phyloP scores from a whole-genome alignment of 2,329 filamentous ascomycete genomes.

The Fusarium zealandicum region DNA sequence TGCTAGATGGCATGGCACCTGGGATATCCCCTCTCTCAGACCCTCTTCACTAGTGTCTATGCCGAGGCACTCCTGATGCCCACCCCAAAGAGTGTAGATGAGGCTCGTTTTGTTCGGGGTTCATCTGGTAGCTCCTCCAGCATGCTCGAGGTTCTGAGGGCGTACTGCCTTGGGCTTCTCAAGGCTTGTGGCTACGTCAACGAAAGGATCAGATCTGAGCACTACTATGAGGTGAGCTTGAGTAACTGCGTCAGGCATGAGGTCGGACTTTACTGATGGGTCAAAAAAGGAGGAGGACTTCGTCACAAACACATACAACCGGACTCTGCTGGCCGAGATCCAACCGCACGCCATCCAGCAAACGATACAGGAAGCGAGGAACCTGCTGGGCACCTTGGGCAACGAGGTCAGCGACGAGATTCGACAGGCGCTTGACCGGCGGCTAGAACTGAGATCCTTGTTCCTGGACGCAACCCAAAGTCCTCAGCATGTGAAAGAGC shows the following conservation, averaged over 20 bases:
- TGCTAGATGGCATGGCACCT: conserved; percentile 91
- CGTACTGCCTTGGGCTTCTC: conserved; percentile 85
- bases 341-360: conserved; percentile 62
- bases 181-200: conserved; percentile 86
- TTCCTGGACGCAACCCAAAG: conserved; percentile 66
- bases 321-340: conserved; percentile 74
- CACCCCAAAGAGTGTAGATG: conserved; percentile 66
- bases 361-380: conserved; percentile 62
- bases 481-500: conserved; percentile 53
- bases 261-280: background rate
- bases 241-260: background rate
- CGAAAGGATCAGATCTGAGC: conserved; percentile 77
- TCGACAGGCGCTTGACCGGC: conserved; percentile 64
- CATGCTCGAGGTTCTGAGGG: conserved; percentile 73
- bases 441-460: conserved; percentile 71
- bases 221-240: conserved; percentile 80
- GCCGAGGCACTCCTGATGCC: conserved; percentile 83
- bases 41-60: conserved; percentile 90
- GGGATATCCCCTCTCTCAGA: conserved; percentile 95
- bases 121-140: conserved; percentile 43
- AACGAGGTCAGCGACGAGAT: conserved; percentile 52
- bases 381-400: conserved; percentile 55
- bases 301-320: conserved; percentile 87
- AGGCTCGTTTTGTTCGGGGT: conserved; percentile 68
- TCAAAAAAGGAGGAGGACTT: conserved; percentile 86